These are phyloP conservation scores for Monascus ruber DNA, from an alignment of 2,329 filamentous ascomycete species.

Conservation along the genomic window DNA sequence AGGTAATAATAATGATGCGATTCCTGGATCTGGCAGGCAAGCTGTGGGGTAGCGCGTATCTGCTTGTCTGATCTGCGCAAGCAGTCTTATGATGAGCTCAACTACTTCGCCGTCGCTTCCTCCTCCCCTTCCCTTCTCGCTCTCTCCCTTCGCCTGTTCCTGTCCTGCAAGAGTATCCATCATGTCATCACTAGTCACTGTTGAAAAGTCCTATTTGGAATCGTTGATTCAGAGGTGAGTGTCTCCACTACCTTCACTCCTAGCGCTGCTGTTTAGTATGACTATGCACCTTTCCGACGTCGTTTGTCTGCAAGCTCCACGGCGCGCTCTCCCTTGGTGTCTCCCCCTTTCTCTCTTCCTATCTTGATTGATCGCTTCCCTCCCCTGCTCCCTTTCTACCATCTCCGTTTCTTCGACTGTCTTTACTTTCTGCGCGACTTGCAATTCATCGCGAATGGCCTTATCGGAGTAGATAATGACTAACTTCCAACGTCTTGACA, in stretches of 20 bases:
- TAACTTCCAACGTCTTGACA: neutral
- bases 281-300: too few species aligned
- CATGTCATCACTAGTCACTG: slow-evolving; percentile 39
- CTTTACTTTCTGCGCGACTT: neutral
- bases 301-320: too few species aligned
- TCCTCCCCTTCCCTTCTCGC: neutral
- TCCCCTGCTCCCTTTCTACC: neutral
- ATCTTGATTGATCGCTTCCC: too few species aligned
- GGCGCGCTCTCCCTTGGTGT: too few species aligned
- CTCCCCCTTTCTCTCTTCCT: too few species aligned
- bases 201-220: slow-evolving; percentile 51
- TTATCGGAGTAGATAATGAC: neutral
- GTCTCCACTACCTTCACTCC: neutral
- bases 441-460: neutral
- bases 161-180: neutral
- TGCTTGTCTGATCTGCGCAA: too few species aligned
- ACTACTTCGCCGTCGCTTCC: neutral
- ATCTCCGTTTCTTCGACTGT: neutral
- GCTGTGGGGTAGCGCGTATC: too few species aligned
- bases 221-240: slow-evolving; percentile 51
- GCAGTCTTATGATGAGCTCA: neutral
- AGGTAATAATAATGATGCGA: too few species aligned
- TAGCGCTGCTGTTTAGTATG: too few species aligned
- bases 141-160: neutral
- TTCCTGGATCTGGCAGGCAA: too few species aligned